A percentile compares a stretch with the other conserved stretches of the same genome.
These are phyloP conservation scores for Apiospora aurea DNA, from an alignment of 2,329 filamentous ascomycete species.

Conservation along the genomic window DNA sequence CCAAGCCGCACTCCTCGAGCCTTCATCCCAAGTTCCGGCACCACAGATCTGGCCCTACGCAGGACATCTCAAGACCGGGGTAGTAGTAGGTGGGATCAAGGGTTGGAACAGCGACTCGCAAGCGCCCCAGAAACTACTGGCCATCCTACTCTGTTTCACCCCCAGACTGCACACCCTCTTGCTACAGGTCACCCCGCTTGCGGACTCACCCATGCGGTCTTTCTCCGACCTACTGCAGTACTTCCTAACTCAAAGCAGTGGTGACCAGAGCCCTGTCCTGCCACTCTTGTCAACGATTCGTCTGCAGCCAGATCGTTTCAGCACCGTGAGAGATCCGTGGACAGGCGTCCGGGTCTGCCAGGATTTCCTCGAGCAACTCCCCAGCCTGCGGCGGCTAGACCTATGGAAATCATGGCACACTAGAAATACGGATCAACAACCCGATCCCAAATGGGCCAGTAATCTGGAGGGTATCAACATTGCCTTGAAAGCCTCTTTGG, in stretches of 20 bases:
- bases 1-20: neutral
- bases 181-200: neutral
- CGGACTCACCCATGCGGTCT: neutral
- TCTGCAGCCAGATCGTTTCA: neutral
- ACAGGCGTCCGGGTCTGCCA: neutral
- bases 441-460: neutral
- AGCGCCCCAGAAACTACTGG: neutral
- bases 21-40: neutral
- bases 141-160: neutral
- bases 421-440: neutral
- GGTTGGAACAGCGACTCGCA: neutral
- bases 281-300: neutral
- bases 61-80: neutral
- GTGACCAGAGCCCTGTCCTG: neutral
- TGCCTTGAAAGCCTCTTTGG: neutral
- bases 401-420: neutral
- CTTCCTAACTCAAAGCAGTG: neutral
- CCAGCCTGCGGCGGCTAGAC: neutral
- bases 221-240: neutral
- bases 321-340: neutral
- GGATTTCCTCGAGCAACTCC: neutral
- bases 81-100: neutral
- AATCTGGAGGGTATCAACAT: neutral
- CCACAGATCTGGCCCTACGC: neutral
- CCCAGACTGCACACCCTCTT: neutral